Percentiles rank a stretch among this genome's conserved stretches.
phyloP scores from a whole-genome alignment of 2,329 filamentous ascomycete genomes.

The Pleurostoma richardsiae region DNA sequence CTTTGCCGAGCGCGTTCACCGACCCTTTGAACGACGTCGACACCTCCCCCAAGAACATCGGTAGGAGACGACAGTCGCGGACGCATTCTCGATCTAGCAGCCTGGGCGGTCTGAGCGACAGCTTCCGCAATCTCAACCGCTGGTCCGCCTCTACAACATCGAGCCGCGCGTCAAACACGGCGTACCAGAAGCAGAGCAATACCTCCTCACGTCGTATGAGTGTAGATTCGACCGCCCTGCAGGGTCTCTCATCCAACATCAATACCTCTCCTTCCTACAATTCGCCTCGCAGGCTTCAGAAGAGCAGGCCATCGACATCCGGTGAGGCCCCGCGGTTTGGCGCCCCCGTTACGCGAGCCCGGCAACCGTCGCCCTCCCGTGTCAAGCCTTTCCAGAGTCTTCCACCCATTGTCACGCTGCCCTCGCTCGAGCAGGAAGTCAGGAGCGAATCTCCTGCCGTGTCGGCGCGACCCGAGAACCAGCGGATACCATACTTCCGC shows the following conservation, averaged over 20 bases:
- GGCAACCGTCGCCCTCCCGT: slow-evolving; percentile 15
- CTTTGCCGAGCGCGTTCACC: slow-evolving; percentile 5
- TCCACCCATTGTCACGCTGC: slow-evolving; percentile 33
- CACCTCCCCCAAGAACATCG: slow-evolving; percentile 10
- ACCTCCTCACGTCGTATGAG: slow-evolving; percentile 37
- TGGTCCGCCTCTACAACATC: slow-evolving; percentile 49
- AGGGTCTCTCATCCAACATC: background rate
- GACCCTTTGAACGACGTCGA: slow-evolving; percentile 10
- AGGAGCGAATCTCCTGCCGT: slow-evolving; percentile 10
- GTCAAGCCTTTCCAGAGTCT: slow-evolving; percentile 28
- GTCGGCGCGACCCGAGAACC: slow-evolving; percentile 1
- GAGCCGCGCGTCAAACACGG: slow-evolving; percentile 33
- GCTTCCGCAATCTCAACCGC: slow-evolving; percentile 43
- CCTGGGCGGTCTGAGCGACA: slow-evolving; percentile 31
- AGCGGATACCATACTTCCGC: slow-evolving; percentile 5
- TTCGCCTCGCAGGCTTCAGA: slow-evolving; percentile 31
- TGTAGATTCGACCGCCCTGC: slow-evolving; percentile 31
- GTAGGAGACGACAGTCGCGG: slow-evolving; percentile 8
- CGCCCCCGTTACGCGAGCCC: slow-evolving; percentile 9
- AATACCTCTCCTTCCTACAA: slow-evolving; percentile 8
- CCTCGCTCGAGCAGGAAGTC: slow-evolving; percentile 31
- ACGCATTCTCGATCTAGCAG: slow-evolving; percentile 29
- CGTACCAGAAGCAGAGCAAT: slow-evolving; percentile 22
- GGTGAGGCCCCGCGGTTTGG: slow-evolving; percentile 14
- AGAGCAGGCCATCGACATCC: slow-evolving; percentile 26